Conservation (phyloP, 164 flowering plant species). For the Warburgia ugandensis region DNA sequence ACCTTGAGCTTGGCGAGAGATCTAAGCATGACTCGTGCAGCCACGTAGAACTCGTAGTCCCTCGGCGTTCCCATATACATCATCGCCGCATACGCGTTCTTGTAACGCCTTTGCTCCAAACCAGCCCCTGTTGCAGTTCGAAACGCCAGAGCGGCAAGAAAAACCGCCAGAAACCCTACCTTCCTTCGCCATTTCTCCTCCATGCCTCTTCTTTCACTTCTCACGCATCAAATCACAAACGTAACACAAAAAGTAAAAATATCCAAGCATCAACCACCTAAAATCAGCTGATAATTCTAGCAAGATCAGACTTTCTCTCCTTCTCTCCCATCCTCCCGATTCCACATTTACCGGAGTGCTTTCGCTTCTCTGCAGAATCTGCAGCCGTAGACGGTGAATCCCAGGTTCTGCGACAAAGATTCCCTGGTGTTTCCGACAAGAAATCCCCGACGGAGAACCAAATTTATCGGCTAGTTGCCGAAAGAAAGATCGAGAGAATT, state of each 20-base stretch:
- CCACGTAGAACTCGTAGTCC: slow-evolving; percentile 94
- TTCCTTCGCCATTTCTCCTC: background rate
- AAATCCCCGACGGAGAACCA: no score
- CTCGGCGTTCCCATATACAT: slow-evolving; percentile 99
- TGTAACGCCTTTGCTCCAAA: slow-evolving; percentile 15
- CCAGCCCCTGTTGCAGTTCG: background rate
- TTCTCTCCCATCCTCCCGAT: background rate
- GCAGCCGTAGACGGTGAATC: background rate
- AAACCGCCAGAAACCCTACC: background rate
- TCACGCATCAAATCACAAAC: no score
- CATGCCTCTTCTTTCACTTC: background rate
- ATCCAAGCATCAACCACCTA: no score
- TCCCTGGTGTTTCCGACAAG: no score
- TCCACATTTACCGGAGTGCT: no score
- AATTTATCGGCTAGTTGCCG: no score
- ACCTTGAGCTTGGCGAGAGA: slow-evolving; percentile 49
- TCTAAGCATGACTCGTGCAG: slow-evolving; percentile 76
- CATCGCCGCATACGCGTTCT: slow-evolving; percentile 87
- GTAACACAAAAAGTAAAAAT: no score
- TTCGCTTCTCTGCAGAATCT: no score
- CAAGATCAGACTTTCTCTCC: background rate
- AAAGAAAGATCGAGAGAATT: background rate
- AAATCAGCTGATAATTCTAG: background rate
- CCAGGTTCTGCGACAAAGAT: background rate
- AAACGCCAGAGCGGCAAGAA: background rate